phyloP scores from a whole-genome alignment of 2,329 filamentous ascomycete genomes.

The Fusarium haematococcum region DNA sequence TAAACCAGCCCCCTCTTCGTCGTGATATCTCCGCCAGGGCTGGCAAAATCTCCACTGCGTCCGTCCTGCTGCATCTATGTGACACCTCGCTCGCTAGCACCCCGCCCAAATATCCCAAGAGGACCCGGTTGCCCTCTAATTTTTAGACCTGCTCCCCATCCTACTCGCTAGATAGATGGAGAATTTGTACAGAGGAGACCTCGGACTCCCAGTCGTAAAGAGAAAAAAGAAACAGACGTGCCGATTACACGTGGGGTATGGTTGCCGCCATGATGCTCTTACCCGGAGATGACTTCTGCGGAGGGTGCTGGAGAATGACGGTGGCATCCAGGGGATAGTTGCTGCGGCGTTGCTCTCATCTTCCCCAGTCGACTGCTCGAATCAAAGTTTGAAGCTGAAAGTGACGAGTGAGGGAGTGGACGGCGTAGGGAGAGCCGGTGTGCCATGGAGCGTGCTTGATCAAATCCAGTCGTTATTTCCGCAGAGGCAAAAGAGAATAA shows the following conservation, averaged over 20 bases:
- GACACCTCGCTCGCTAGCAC: slow-evolving; percentile 35
- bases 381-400: slow-evolving; percentile 42
- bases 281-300: slow-evolving; percentile 14
- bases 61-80: slow-evolving; percentile 21
- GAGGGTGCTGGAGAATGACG: slow-evolving; percentile 8
- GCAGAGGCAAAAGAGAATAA: slow-evolving; percentile 41
- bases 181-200: slow-evolving; percentile 43
- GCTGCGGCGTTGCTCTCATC: slow-evolving; percentile 29
- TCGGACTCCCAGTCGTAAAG: slow-evolving; percentile 34
- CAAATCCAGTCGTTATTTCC: slow-evolving; percentile 48
- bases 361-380: slow-evolving; percentile 42
- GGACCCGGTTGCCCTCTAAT: slow-evolving; percentile 30
- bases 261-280: slow-evolving; percentile 17
- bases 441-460: slow-evolving; percentile 43
- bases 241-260: slow-evolving; percentile 36
- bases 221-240: slow-evolving; percentile 38
- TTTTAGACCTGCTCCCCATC: slow-evolving; percentile 31
- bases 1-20: slow-evolving; percentile 24
- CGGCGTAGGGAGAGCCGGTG: slow-evolving; percentile 50
- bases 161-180: slow-evolving; percentile 8
- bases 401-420: slow-evolving; percentile 54
- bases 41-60: slow-evolving; percentile 17
- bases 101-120: slow-evolving; percentile 37
- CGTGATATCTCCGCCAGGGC: slow-evolving; percentile 22
- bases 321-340: slow-evolving; percentile 19